These are phyloP conservation scores for Rhinocladiella mackenziei DNA, from an alignment of 2,329 filamentous ascomycete species.

Conservation along the genomic window DNA sequence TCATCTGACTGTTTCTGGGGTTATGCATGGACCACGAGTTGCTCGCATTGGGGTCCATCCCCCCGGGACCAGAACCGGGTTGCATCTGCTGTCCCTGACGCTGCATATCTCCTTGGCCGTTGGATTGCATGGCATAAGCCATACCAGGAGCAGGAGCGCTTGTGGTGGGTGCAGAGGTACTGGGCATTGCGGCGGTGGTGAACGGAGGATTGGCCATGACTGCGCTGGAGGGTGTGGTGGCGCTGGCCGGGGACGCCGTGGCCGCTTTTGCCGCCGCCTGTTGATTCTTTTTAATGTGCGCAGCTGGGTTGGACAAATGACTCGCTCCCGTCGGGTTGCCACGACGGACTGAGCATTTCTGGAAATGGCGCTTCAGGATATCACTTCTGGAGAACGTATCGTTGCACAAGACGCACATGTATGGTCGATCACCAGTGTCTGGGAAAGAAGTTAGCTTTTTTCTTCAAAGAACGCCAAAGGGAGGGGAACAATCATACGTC, in stretches of 20 bases:
- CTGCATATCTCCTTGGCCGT: slow-evolving; percentile 27
- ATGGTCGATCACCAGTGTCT: slow-evolving; percentile 97
- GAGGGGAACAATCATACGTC: slow-evolving; percentile 64
- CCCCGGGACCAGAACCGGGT: slow-evolving; percentile 18
- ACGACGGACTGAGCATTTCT: slow-evolving; percentile 95
- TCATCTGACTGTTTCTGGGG: slow-evolving; percentile 38
- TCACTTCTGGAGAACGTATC: slow-evolving; percentile 98
- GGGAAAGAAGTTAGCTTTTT: slow-evolving; percentile 35
- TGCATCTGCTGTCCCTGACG: slow-evolving; percentile 27
- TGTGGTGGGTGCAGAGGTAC: slow-evolving; percentile 26
- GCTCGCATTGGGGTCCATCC: slow-evolving; percentile 25
- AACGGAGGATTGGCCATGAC: slow-evolving; percentile 27
- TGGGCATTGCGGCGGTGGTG: slow-evolving; percentile 27
- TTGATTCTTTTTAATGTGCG: slow-evolving; percentile 73
- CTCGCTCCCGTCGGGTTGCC: slow-evolving; percentile 93
- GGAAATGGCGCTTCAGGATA: slow-evolving; percentile 97
- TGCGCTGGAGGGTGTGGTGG: slow-evolving; percentile 21
- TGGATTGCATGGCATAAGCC: slow-evolving; percentile 24
- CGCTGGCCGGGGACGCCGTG: slow-evolving; percentile 22
- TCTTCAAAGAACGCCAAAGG: slow-evolving; percentile 3
- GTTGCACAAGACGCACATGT: slow-evolving; percentile 96
- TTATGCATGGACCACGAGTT: slow-evolving; percentile 43
- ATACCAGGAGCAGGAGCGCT: slow-evolving; percentile 27
- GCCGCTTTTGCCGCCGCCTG: slow-evolving; percentile 36
- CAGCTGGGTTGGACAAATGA: slow-evolving; percentile 88